Conservation (phyloP, 352 stramenopile species). For the Globisporangium orthogonon region DNA sequence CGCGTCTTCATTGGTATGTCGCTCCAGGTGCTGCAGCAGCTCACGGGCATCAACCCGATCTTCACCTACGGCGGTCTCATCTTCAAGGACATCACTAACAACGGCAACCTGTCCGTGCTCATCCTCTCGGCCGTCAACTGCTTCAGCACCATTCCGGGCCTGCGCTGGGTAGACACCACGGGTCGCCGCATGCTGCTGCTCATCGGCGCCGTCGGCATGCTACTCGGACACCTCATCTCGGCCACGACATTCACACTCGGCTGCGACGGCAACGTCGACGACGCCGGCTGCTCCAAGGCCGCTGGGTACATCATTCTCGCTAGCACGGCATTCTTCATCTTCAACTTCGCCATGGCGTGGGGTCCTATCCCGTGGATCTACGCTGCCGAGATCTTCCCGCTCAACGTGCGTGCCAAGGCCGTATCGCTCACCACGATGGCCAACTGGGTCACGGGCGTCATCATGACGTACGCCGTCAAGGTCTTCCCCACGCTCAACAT, state of each 20-base stretch:
- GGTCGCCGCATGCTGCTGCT: slow-evolving; percentile 28
- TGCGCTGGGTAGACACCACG: slow-evolving; percentile 30
- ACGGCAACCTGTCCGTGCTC: slow-evolving; percentile 23
- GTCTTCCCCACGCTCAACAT: slow-evolving; percentile 40
- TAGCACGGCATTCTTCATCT: slow-evolving; percentile 27
- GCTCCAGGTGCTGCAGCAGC: slow-evolving; percentile 38
- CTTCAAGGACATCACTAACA: slow-evolving; percentile 27
- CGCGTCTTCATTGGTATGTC: slow-evolving; percentile 29
- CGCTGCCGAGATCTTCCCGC: slow-evolving; percentile 47
- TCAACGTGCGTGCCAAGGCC: slow-evolving; percentile 38
- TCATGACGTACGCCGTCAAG: slow-evolving; percentile 39
- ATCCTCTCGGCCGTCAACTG: slow-evolving; percentile 19
- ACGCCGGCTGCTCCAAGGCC: slow-evolving; percentile 1
- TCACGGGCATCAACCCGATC: slow-evolving; percentile 31
- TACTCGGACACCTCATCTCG: slow-evolving; percentile 17
- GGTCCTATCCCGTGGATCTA: slow-evolving; percentile 56
- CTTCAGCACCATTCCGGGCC: slow-evolving; percentile 26
- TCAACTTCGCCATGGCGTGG: slow-evolving; percentile 58
- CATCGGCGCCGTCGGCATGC: slow-evolving; percentile 28
- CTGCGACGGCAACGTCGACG: not conserved
- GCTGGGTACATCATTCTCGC: slow-evolving; percentile 28
- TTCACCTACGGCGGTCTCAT: slow-evolving; percentile 29
- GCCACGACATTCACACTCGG: not conserved
- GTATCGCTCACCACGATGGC: slow-evolving; percentile 35
- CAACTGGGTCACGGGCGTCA: slow-evolving; percentile 25